Conservation (phyloP, 2,329 filamentous ascomycete species). For the Colletotrichum sp. region DNA sequence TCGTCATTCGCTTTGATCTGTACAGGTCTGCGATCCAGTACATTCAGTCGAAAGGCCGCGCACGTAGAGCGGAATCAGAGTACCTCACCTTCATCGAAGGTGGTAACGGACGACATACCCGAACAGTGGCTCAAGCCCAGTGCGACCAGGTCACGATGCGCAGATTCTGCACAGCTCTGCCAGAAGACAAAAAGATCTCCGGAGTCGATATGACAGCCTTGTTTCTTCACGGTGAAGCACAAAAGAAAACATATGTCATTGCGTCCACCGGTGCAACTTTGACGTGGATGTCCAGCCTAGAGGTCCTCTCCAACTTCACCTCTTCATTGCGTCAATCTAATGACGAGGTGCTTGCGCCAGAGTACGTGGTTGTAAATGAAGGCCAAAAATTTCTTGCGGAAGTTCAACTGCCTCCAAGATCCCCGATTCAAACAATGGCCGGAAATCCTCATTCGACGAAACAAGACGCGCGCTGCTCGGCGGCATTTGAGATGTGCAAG, state of each 20-base stretch:
- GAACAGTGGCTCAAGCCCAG: constrained; percentile 63
- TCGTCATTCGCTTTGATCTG: constrained; percentile 80
- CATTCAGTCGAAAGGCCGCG: constrained; percentile 89
- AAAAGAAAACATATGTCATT: constrained; percentile 63
- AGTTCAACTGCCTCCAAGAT: constrained; percentile 76
- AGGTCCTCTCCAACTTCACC: constrained; percentile 75
- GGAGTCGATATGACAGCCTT: constrained; percentile 63
- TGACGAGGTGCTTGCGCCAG: constrained; percentile 40
- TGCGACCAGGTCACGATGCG: constrained; percentile 69
- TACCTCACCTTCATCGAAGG: constrained; percentile 86
- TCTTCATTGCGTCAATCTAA: constrained; percentile 64
- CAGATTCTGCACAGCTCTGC: constrained; percentile 77
- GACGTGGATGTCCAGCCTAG: constrained; percentile 76
- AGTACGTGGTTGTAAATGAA: constrained; percentile 66
- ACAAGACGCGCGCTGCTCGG: constrained; percentile 82
- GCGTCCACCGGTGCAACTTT: constrained; percentile 75
- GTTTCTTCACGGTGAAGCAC: constrained; percentile 55
- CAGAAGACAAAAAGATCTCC: constrained; percentile 73
- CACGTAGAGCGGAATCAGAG: constrained; percentile 76
- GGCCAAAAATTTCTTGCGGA: constrained; percentile 75
- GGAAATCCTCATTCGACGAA: constrained; percentile 74
- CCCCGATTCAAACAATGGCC: constrained; percentile 70
- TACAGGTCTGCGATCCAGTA: constrained; percentile 93
- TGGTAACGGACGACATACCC: constrained; percentile 66
- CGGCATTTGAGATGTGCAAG: constrained; percentile 84